Evolutionary conservation across 768 basidiomycete genomes (phyloP).

Genomic region (Lactarius akahatsu): DNA sequence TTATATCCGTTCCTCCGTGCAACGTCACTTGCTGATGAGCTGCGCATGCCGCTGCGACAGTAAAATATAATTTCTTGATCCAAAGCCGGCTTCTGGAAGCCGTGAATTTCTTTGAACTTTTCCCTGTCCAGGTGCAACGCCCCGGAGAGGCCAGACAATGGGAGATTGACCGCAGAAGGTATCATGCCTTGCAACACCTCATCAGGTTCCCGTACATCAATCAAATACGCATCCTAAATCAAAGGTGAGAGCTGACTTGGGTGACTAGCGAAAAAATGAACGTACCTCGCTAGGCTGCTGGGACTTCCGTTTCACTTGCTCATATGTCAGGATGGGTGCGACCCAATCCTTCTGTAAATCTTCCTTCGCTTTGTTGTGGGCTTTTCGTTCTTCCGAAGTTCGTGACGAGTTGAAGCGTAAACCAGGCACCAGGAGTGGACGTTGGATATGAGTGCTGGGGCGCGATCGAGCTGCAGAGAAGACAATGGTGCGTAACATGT

Average conservation of each 20-base stretch:
- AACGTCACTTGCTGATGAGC: conserved; percentile 44
- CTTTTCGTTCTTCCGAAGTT: conserved; percentile 35
- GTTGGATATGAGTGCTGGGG: background rate
- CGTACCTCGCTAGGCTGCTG: conserved; percentile 67
- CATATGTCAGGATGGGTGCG: conserved; percentile 69
- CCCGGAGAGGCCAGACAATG: conserved; percentile 44
- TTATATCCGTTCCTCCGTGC: conserved; percentile 44
- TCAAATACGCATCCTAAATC: conserved; percentile 62
- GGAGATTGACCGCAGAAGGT: conserved; percentile 50
- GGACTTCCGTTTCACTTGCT: conserved; percentile 77
- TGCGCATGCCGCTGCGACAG: conserved; percentile 52
- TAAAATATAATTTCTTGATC: conserved; percentile 48
- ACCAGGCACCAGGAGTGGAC: conserved; percentile 10
- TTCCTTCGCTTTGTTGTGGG: conserved; percentile 41
- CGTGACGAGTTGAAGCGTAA: conserved; percentile 27
- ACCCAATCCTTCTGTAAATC: conserved; percentile 71
- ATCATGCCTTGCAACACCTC: conserved; percentile 51
- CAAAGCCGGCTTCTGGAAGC: conserved; percentile 40
- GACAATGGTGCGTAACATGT: conserved; percentile 1
- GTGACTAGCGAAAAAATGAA: conserved; percentile 20
- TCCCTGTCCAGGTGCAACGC: conserved; percentile 38
- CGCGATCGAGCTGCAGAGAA: background rate
- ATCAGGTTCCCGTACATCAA: conserved; percentile 77
- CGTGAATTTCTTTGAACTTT: conserved; percentile 36
- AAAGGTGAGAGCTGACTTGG: conserved; percentile 23